Base-by-base conservation (phyloP, 495 filamentous ascomycete genomes). In the Trichoderma erinaceum region DNA sequence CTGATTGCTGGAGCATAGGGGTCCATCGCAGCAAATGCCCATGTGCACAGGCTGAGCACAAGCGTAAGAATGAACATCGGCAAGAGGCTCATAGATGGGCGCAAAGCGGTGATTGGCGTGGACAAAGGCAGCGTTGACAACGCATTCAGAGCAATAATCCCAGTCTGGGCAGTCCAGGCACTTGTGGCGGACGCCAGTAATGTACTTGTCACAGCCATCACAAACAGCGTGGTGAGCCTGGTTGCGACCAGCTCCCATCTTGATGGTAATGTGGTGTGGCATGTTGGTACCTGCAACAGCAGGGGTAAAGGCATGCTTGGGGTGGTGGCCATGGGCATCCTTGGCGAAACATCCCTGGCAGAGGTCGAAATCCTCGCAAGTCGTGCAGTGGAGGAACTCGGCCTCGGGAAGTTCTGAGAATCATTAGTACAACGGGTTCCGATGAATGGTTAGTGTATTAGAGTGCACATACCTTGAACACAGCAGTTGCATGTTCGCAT, bases 151-250 rank as follows among this genome's bases (percentile, higher is more conserved):
- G 81, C 95, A 99, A 80, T 90, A 97, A 71, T 99, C 95, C 91
- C 91, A 99, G 75, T 99, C 95, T 41, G 96, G 95, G 82, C 95
- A 99, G 72, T 90, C 88, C 70, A 97, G 83, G 80, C 95, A 99
- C 84, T 99, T 99, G 85, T 98, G 90, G 72, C 95, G 94, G 56
- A 96, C 86, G 72, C 95, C 95, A 73, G 85, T 84, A 72, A 99
- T 96, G 72, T 84, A 86, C 83, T 90, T 89, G 69, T 99, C 91
- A 77, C 95, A 99, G 52, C 92, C 92, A 79, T 99, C 95, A 74
- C 95, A 99, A 70, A 96, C 88, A 50, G 95, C 95, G 66, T 88
- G 88, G 79, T 99, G 95, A 48, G 83, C 81, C 73, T 87, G 83
- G 74, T 90, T 89, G 66, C 94, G 91, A 64, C 96, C 95, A n/a